phyloP scores from a whole-genome alignment of 106 monocot genomes.

The Vanilla planifolia region DNA sequence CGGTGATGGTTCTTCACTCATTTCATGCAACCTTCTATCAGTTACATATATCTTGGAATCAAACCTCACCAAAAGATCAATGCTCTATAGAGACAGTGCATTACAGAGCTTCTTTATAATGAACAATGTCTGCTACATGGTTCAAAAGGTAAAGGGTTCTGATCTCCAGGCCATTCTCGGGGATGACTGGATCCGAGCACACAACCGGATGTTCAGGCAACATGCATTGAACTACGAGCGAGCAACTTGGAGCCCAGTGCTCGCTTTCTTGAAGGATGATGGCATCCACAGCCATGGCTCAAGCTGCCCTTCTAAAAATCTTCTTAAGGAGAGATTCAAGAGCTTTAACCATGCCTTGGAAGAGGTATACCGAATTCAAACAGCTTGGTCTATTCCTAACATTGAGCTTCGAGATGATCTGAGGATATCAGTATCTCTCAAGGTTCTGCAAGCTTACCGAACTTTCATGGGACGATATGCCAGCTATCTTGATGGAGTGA shows the following conservation, averaged over 20 bases:
- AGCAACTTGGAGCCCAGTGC: slow-evolving; percentile 29
- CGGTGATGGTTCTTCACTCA: not conserved
- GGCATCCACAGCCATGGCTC: slow-evolving; percentile 20
- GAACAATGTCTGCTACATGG: slow-evolving; percentile 75
- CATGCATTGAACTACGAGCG: slow-evolving; percentile 25
- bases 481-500: slow-evolving; percentile 25
- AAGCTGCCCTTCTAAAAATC: slow-evolving; percentile 14
- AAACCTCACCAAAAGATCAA: slow-evolving; percentile 37
- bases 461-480: slow-evolving; percentile 48
- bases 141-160: slow-evolving; percentile 49
- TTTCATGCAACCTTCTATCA: slow-evolving; percentile 13
- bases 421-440: slow-evolving; percentile 52
- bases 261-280: slow-evolving; percentile 29
- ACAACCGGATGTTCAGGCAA: slow-evolving; percentile 10
- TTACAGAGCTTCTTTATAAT: slow-evolving; percentile 58
- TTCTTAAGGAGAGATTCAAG: slow-evolving; percentile 40
- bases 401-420: slow-evolving; percentile 55
- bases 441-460: slow-evolving; percentile 62
- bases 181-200: slow-evolving; percentile 33
- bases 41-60: slow-evolving; percentile 33
- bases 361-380: slow-evolving; percentile 48
- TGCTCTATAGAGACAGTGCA: slow-evolving; percentile 35
- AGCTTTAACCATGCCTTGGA: slow-evolving; percentile 26
- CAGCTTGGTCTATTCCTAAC: slow-evolving; percentile 47
- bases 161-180: slow-evolving; percentile 36